Conservation (phyloP, 2,329 filamentous ascomycete genomes). For the Fusarium sororula region DNA sequence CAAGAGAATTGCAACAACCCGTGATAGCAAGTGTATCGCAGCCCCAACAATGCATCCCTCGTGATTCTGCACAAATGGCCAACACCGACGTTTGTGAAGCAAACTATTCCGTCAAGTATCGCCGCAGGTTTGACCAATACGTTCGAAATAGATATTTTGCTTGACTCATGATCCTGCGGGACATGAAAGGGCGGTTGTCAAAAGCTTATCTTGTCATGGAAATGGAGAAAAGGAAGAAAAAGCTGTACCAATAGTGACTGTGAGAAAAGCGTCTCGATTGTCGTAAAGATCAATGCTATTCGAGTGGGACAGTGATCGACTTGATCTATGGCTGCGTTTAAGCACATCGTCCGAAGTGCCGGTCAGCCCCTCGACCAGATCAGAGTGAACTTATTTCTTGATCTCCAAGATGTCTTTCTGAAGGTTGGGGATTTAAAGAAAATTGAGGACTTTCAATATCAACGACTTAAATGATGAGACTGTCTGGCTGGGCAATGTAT, state of each 20-base stretch:
- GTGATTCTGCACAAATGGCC: constrained; percentile 65
- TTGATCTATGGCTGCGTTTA: not conserved
- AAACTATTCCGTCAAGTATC: not conserved
- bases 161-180: not conserved
- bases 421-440: fast-evolving
- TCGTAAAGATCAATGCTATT: not conserved
- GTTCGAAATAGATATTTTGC: too few species aligned
- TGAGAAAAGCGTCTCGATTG: too few species aligned
- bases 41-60: constrained; percentile 63
- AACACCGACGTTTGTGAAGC: too few species aligned
- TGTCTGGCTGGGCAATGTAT: not conserved
- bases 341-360: not conserved
- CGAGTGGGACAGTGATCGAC: not conserved
- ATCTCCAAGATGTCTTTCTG: too few species aligned
- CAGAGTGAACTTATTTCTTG: not conserved
- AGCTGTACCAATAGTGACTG: too few species aligned
- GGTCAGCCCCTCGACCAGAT: not conserved
- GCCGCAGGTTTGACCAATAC: too few species aligned
- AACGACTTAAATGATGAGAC: not conserved
- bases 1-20: constrained; percentile 68
- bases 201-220: not conserved
- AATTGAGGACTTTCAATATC: not conserved
- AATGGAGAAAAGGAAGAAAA: not conserved
- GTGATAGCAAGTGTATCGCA: constrained; percentile 71
- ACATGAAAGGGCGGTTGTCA: not conserved